A percentile compares a stretch with the other conserved stretches of the same genome.
Evolutionary conservation across 2,329 filamentous ascomycete genomes (phyloP).

Genomic region (Westerdykella aurantiaca): DNA sequence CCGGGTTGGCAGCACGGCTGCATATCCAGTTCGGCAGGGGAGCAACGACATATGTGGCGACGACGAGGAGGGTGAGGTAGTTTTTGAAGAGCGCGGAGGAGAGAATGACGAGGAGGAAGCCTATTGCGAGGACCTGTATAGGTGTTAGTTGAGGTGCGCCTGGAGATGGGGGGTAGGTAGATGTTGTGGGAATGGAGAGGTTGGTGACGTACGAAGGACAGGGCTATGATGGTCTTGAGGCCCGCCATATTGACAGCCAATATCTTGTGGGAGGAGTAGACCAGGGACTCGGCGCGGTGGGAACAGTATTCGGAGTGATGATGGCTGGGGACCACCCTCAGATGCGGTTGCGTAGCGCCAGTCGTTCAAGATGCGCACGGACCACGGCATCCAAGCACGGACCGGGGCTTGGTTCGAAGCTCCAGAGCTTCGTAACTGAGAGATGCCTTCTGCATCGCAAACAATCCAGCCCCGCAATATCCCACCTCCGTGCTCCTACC

Average conservation of each 20-base stretch:
- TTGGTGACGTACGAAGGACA: constrained; percentile 71
- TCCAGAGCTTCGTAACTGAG: constrained; percentile 22
- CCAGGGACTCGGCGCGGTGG: not conserved
- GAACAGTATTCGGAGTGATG: not conserved
- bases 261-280: not conserved
- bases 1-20: constrained; percentile 76
- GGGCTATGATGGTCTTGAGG: constrained; percentile 96
- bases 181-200: constrained; percentile 5
- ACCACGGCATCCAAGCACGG: constrained; percentile 8
- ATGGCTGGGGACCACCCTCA: constrained; percentile 1
- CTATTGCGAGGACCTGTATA: constrained; percentile 78
- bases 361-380: constrained; percentile 7
- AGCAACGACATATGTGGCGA: constrained; percentile 89
- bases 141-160: constrained; percentile 1
- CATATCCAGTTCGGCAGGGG: constrained; percentile 97
- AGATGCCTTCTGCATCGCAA: constrained; percentile 23
- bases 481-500: constrained; percentile 3
- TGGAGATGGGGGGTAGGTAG: not conserved
- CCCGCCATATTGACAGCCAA: constrained; percentile 59
- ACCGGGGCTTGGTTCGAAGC: constrained; percentile 15
- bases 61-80: constrained; percentile 92
- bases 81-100: constrained; percentile 92
- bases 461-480: constrained; percentile 5
- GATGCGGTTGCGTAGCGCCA: constrained; percentile 16
- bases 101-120: constrained; percentile 97